Conservation (phyloP, 1,284 basidiomycete species). For the Sporisorium iseilematis-ciliati region DNA sequence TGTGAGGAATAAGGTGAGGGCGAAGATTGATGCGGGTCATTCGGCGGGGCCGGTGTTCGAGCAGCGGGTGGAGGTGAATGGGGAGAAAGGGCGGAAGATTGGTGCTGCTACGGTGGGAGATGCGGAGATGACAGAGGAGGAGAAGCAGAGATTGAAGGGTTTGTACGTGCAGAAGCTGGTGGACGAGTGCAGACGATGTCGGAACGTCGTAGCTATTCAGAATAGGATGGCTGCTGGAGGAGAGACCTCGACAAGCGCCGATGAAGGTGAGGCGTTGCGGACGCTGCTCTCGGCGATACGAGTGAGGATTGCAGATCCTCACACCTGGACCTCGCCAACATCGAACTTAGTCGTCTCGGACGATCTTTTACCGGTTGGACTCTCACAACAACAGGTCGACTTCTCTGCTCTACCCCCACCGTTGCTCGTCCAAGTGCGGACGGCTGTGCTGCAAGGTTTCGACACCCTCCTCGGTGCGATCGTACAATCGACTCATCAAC, state of each 20-base stretch:
- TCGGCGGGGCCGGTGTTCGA: background rate
- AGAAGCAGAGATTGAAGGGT: conserved; percentile 6
- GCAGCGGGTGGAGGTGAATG: no score
- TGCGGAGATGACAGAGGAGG: background rate
- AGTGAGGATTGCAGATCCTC: conserved; percentile 16
- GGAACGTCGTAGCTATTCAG: conserved; percentile 14
- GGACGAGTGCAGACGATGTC: conserved; percentile 28
- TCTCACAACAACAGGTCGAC: conserved; percentile 12
- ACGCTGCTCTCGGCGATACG: conserved; percentile 17
- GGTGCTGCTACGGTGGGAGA: background rate
- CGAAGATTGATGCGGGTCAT: conserved; percentile 33
- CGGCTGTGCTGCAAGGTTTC: conserved; percentile 20
- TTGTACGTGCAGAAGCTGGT: conserved; percentile 32
- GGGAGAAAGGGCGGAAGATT: background rate
- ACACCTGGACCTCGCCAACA: conserved; percentile 10
- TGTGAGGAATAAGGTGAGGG: conserved; percentile 26
- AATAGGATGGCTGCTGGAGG: background rate
- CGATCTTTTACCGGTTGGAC: conserved; percentile 25
- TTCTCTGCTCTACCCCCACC: conserved; percentile 12
- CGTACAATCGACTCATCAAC: conserved; percentile 6
- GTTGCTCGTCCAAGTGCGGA: conserved; percentile 12
- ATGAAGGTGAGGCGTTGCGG: background rate
- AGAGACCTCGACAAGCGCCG: background rate
- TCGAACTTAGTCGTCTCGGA: conserved; percentile 8
- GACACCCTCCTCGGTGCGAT: background rate